Conservation (phyloP, 495 filamentous ascomycete species). For the Tetracladium setigerum region DNA sequence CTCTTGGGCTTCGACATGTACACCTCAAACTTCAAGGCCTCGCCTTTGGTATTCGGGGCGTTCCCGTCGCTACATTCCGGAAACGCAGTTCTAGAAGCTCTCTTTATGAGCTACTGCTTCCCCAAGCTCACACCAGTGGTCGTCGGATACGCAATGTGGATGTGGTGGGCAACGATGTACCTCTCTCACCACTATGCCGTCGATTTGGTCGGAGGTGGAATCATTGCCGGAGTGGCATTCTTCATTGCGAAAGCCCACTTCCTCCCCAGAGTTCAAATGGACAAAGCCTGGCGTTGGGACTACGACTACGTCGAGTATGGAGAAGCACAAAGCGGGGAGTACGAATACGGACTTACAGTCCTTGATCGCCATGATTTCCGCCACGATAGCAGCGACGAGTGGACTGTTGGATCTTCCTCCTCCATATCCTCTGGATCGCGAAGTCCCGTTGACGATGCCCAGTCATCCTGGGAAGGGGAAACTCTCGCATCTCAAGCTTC, state of each 20-base stretch:
- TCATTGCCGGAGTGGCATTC: constrained; percentile 72
- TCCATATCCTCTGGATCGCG: constrained; percentile 35
- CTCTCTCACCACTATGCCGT: constrained; percentile 94
- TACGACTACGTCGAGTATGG: constrained; percentile 91
- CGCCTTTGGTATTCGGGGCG: constrained; percentile 87
- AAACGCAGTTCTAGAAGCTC: constrained; percentile 74
- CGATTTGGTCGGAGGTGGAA: constrained; percentile 78
- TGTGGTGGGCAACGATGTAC: constrained; percentile 99
- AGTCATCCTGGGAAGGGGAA: constrained; percentile 21
- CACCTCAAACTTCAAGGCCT: constrained; percentile 80
- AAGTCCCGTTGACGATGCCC: constrained; percentile 28
- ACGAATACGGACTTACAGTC: constrained; percentile 20
- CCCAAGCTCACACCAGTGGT: constrained; percentile 69
- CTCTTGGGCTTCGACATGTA: constrained; percentile 86
- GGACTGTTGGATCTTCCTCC: constrained; percentile 35
- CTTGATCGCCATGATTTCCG: constrained; percentile 16
- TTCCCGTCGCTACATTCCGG: constrained; percentile 89
- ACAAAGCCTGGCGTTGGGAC: constrained; percentile 86
- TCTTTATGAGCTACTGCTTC: constrained; percentile 92
- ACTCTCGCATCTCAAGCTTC: constrained; percentile 21
- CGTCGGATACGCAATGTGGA: constrained; percentile 76
- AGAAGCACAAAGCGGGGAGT: constrained; percentile 26
- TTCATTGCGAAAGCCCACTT: constrained; percentile 73
- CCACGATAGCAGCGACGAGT: constrained; percentile 32
- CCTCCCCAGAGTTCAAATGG: constrained; percentile 69